A percentile compares a stretch with the other conserved stretches of the same genome.
Evolutionary conservation across 768 basidiomycete species (phyloP).

Genomic region (Tricholoma flavovirens): DNA sequence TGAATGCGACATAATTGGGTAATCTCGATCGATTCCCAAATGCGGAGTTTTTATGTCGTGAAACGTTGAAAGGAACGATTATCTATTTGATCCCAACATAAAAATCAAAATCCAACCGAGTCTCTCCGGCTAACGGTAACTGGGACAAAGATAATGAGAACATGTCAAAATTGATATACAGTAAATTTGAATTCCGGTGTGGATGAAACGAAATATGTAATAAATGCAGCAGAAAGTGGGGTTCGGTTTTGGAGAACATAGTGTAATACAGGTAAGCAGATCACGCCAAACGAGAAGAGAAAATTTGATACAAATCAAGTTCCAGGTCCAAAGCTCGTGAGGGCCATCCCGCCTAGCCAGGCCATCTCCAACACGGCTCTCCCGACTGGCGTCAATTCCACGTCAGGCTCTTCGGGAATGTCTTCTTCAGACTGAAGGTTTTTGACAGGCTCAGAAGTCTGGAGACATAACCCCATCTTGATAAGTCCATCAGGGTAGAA

Average conservation of each 20-base stretch:
- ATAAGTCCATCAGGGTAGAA: constrained; percentile 77
- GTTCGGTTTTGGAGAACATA: background rate
- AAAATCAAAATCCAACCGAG: too few relatives aligned
- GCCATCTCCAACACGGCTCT: constrained; percentile 52
- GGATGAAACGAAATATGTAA: constrained; percentile 1
- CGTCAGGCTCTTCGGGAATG: constrained; percentile 35
- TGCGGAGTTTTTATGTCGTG: too few relatives aligned
- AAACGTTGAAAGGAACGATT: too few relatives aligned
- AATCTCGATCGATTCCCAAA: too few relatives aligned
- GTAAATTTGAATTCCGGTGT: constrained; percentile 1
- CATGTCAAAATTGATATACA: background rate
- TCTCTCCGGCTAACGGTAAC: too few relatives aligned
- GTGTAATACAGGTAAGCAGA: constrained; percentile 13
- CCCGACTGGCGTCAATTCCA: constrained; percentile 46
- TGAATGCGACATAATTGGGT: too few relatives aligned
- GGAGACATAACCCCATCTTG: constrained; percentile 62
- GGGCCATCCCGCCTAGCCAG: constrained; percentile 47
- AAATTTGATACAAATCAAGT: constrained; percentile 4
- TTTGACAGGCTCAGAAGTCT: constrained; percentile 16
- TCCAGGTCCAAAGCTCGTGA: constrained; percentile 42
- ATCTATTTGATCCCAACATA: too few relatives aligned
- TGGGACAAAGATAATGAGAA: background rate
- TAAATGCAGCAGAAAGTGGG: background rate
- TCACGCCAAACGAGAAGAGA: background rate
- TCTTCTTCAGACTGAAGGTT: constrained; percentile 36